Evolutionary conservation across 2,329 filamentous ascomycete genomes (phyloP), one percentile per base, ranked within the genome.

Genomic region (Neospermospora avenae): DNA sequence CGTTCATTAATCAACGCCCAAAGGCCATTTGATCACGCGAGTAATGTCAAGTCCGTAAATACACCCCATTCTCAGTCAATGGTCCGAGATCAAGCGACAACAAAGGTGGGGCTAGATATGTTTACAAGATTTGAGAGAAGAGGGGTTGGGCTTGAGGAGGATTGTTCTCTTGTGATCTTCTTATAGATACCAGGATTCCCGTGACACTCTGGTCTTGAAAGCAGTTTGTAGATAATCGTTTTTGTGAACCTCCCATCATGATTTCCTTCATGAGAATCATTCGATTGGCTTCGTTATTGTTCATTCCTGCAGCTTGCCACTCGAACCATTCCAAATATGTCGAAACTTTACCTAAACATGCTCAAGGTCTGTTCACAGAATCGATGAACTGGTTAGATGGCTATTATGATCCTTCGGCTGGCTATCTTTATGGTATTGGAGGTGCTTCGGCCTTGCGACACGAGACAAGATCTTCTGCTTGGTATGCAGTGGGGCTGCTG

Each of bases 401-500:
- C 2, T 80, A 77, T 57, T 86, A 84, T 65, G 84, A 86, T 62
- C 57, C 73, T 2, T 70, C 72, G 1, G 77, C 77, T 5, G 80
- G 79, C 0, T 85, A 85, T 59, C 70, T 85, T 16, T 83, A 82
- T 68, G 76, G 80, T 46, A 76, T 81, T 41, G 72, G 76, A 59
- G 73, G 75, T 11, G 61, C 72, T 2, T 69, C 75, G 8, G 80
- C 81, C 0, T 72, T 84, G 6, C 75, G 78, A 2, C 82, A 86
- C 61, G 82, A 84, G 46, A 86, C 82, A 0, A 77, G 83, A 56
- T 79, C 77, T 45, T 83, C 81, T 0, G 77, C 77, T 0, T 86
- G 84, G 83, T 86, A 86, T 69, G 81, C 82, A 0, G 74, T 81
- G 4, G 84, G 84, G 0, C 74, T 87, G 3, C 70, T 86, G 22